These are phyloP conservation scores for Trichoderma sp. DNA, from an alignment of 2,329 filamentous ascomycete genomes.

Conservation along the genomic window DNA sequence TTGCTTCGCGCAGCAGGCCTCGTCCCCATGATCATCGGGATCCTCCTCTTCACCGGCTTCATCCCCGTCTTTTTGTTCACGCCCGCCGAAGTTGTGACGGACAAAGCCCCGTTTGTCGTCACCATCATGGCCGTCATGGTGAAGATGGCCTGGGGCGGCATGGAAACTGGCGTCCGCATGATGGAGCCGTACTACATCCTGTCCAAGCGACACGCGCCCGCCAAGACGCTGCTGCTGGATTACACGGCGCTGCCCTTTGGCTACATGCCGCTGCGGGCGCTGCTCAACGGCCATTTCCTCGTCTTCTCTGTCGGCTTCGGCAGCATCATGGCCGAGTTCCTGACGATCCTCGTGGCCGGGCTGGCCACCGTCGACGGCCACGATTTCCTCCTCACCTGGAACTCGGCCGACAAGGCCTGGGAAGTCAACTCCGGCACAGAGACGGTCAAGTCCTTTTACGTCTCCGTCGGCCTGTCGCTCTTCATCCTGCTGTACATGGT, in stretches of 20 bases:
- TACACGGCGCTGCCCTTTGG: slow-evolving; percentile 73
- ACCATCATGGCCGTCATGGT: slow-evolving; percentile 66
- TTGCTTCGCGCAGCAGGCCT: slow-evolving; percentile 65
- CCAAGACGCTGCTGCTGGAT: slow-evolving; percentile 68
- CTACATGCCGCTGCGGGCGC: slow-evolving; percentile 62
- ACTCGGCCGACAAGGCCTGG: slow-evolving; percentile 22
- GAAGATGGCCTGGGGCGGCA: slow-evolving; percentile 67
- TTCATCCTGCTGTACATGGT: slow-evolving; percentile 68
- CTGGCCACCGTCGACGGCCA: slow-evolving; percentile 65
- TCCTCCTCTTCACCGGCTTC: slow-evolving; percentile 58
- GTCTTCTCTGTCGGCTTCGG: slow-evolving; percentile 70
- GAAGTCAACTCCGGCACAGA: slow-evolving; percentile 57
- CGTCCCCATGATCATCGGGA: slow-evolving; percentile 60
- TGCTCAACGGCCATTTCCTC: slow-evolving; percentile 64
- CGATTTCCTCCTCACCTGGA: slow-evolving; percentile 51
- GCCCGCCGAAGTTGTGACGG: slow-evolving; percentile 54
- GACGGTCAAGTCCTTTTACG: slow-evolving; percentile 64
- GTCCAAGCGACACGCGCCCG: slow-evolving; percentile 63
- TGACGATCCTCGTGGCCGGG: slow-evolving; percentile 68
- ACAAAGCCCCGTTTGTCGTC: slow-evolving; percentile 65
- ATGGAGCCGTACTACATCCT: slow-evolving; percentile 75
- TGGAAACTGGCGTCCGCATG: slow-evolving; percentile 71
- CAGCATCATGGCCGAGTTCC: slow-evolving; percentile 70
- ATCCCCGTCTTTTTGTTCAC: slow-evolving; percentile 66
- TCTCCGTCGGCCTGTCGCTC: slow-evolving; percentile 62